Percentiles rank a stretch among this genome's conserved stretches.
Conservation (phyloP, 805 yeast genomes). For the Cyberlindnera mycetangii region DNA sequence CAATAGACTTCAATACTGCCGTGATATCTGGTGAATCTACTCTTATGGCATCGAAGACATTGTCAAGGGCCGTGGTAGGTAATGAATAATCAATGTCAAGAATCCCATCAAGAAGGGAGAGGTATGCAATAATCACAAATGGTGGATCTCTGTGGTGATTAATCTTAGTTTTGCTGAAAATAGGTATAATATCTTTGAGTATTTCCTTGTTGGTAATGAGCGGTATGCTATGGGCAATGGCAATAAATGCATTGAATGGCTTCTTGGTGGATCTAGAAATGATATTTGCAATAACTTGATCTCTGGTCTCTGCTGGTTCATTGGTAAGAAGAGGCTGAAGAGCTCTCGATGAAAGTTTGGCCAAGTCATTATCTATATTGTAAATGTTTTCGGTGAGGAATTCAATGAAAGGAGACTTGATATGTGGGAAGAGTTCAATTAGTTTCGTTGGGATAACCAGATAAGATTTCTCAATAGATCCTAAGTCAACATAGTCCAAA, state of each 20-base stretch:
- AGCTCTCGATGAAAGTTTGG: constrained; percentile 41
- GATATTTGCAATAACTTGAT: constrained; percentile 4
- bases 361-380: constrained; percentile 40
- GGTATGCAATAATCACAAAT: constrained; percentile 23
- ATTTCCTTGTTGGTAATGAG: constrained; percentile 2
- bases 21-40: constrained; percentile 16
- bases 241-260: constrained; percentile 21
- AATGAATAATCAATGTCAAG: constrained; percentile 1
- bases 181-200: constrained; percentile 6
- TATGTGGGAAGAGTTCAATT: constrained; percentile 23
- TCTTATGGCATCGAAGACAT: constrained; percentile 24
- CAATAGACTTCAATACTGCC: constrained; percentile 8
- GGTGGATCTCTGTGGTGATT: constrained; percentile 26
- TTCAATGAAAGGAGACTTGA: constrained; percentile 29
- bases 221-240: constrained; percentile 21
- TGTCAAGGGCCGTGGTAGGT: constrained; percentile 7
- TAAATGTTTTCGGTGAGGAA: constrained; percentile 33
- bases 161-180: constrained; percentile 13
- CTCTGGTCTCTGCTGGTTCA: background rate
- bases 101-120: constrained; percentile 24
- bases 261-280: constrained; percentile 8
- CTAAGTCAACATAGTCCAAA: constrained; percentile 50
- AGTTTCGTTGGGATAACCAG: constrained; percentile 33
- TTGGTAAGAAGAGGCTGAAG: constrained; percentile 24
- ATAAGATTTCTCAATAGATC: constrained; percentile 41